Percentiles rank a stretch among this genome's conserved stretches.
Evolutionary conservation across 2,329 filamentous ascomycete species (phyloP).

Genomic region (Neopestalotiopsis sp.): DNA sequence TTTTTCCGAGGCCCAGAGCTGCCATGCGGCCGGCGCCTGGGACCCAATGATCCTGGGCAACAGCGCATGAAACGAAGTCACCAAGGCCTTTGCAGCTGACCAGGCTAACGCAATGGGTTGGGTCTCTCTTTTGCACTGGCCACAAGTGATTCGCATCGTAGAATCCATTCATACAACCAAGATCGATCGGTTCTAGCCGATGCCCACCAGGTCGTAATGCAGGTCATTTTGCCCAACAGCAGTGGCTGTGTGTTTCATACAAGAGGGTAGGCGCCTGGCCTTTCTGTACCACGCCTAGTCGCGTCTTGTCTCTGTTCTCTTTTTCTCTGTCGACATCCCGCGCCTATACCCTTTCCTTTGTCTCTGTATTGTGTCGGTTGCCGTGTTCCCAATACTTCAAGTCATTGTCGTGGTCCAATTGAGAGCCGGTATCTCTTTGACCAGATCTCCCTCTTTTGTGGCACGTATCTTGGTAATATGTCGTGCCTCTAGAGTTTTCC

Average conservation of each 20-base stretch:
- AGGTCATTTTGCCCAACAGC: background rate
- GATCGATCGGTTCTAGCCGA: background rate
- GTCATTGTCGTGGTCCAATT: slow-evolving; percentile 17
- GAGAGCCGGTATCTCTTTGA: slow-evolving; percentile 22
- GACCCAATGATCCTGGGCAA: background rate
- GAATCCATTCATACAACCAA: background rate
- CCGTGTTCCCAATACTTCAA: background rate
- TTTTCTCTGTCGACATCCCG: slow-evolving; percentile 5
- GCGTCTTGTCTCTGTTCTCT: slow-evolving; percentile 16
- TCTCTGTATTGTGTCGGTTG: slow-evolving; percentile 13
- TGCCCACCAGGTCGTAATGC: slow-evolving; percentile 1
- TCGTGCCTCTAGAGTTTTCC: slow-evolving; percentile 15
- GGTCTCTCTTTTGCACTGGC: background rate
- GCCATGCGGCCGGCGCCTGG: background rate
- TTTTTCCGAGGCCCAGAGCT: background rate
- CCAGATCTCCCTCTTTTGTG: slow-evolving; percentile 12
- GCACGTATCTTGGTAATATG: slow-evolving; percentile 18
- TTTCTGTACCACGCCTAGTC: slow-evolving; percentile 6
- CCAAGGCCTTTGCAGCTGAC: background rate
- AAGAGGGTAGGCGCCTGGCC: slow-evolving; percentile 16
- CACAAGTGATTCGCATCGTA: background rate
- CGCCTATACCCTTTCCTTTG: slow-evolving; percentile 19
- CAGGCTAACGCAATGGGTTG: background rate
- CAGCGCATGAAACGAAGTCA: background rate
- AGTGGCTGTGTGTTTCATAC: slow-evolving; percentile 16